Evolutionary conservation across 2,329 filamentous ascomycete genomes (phyloP).

Genomic region (Pestalotiopsis sp.): DNA sequence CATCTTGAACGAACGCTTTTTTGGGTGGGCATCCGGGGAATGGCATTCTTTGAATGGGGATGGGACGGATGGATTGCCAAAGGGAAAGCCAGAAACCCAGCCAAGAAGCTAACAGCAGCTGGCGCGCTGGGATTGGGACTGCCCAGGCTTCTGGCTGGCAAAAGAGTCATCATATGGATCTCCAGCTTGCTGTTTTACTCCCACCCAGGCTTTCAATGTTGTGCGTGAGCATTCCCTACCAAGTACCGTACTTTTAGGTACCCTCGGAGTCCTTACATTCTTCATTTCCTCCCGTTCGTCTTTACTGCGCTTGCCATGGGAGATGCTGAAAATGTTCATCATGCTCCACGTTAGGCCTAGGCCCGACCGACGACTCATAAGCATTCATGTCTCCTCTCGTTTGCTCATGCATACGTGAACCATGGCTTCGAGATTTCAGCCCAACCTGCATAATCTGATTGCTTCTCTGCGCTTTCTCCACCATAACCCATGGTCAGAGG

Average conservation of each 20-base stretch:
- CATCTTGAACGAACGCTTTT: conserved; percentile 9
- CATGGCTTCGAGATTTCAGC: neutral
- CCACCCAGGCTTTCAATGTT: neutral
- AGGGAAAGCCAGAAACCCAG: conserved; percentile 1
- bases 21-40: neutral
- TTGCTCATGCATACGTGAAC: neutral
- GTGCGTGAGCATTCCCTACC: neutral
- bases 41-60: neutral
- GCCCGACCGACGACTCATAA: neutral
- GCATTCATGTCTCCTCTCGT: neutral
- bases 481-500: neutral
- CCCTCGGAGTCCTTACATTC: neutral
- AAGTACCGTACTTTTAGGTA: conserved; percentile 1
- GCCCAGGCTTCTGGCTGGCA: neutral
- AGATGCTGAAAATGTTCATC: neutral
- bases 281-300: neutral
- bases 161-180: neutral
- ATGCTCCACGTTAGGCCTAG: conserved; percentile 6
- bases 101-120: conserved; percentile 12
- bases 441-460: neutral
- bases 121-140: neutral
- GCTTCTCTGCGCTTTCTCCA: neutral
- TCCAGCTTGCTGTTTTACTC: no score
- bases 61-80: neutral
- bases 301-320: neutral